Conservation (phyloP, 1,284 basidiomycete species). For the Mycena citricolor region DNA sequence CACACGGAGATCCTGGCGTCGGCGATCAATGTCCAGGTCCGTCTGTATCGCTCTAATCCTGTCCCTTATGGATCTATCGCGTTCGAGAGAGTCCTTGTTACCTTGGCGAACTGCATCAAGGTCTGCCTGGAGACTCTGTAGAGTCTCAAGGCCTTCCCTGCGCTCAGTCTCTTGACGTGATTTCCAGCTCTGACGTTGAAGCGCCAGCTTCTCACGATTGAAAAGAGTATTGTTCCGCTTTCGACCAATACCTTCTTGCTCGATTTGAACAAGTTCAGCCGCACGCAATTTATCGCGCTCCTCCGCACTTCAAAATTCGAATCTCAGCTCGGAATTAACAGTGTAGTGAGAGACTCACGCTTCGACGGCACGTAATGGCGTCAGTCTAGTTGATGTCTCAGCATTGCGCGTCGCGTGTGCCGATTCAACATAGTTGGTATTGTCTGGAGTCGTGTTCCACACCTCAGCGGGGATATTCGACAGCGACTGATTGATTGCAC, state of each 20-base stretch:
- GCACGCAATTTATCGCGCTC: conserved; percentile 4
- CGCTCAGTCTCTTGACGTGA: background rate
- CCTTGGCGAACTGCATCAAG: background rate
- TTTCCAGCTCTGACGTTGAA: conserved; percentile 4
- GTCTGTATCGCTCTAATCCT: conserved; percentile 3
- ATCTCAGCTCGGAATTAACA: no score
- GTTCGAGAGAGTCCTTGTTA: background rate
- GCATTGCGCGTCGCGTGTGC: conserved; percentile 6
- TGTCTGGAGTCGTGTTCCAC: conserved; percentile 7
- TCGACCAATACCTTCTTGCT: background rate
- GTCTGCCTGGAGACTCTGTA: conserved; percentile 2
- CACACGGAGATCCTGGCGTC: conserved; percentile 4
- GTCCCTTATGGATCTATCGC: background rate
- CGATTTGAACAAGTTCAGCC: background rate
- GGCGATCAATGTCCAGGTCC: conserved; percentile 3
- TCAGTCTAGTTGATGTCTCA: background rate
- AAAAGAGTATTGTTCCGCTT: conserved; percentile 3
- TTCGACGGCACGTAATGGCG: conserved; percentile 4
- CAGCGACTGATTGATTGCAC: conserved; percentile 5
- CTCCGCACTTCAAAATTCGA: no score
- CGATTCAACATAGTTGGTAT: conserved; percentile 4
- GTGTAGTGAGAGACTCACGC: no score
- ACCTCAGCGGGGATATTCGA: conserved; percentile 5
- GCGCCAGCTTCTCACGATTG: conserved; percentile 7
- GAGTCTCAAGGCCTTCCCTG: conserved; percentile 1